A percentile compares a stretch with the other conserved stretches of the same genome.
Evolutionary conservation across 2,329 filamentous ascomycete genomes (phyloP).

Genomic region (Zasmidium cellare): DNA sequence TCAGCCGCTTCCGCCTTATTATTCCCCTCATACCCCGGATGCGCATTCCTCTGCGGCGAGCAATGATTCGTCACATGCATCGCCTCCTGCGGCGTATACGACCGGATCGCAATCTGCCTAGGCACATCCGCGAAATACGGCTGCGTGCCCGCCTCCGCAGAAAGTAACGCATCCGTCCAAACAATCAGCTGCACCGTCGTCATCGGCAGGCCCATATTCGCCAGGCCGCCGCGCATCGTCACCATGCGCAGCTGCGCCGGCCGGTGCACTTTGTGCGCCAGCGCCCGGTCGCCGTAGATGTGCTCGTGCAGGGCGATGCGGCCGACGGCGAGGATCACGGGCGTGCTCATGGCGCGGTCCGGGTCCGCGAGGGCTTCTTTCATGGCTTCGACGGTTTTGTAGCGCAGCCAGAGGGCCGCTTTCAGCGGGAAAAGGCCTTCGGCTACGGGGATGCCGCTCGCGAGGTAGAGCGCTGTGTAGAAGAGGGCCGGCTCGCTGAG

Average conservation of each 20-base stretch:
- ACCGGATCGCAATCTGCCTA: conserved; percentile 12
- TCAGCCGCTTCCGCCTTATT: no score
- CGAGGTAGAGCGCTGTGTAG: conserved; percentile 24
- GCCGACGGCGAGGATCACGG: conserved; percentile 27
- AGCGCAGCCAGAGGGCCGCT: conserved; percentile 18
- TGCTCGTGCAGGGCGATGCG: conserved; percentile 27
- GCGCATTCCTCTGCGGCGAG: conserved; percentile 15
- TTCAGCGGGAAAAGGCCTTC: conserved; percentile 19
- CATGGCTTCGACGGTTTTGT: conserved; percentile 22
- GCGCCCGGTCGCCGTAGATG: conserved; percentile 23
- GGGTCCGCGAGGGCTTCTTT: conserved; percentile 25
- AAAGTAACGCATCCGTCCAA: conserved; percentile 20
- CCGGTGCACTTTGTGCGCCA: conserved; percentile 21
- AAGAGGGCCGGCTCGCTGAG: conserved; percentile 24
- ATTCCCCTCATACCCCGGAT: conserved; percentile 18
- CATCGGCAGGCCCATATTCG: conserved; percentile 14
- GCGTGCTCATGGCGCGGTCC: conserved; percentile 19
- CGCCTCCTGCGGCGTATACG: conserved; percentile 20
- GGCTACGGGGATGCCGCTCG: conserved; percentile 24
- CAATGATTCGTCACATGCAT: conserved; percentile 19
- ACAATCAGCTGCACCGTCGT: conserved; percentile 20
- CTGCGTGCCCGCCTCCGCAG: conserved; percentile 14
- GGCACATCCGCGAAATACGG: conserved; percentile 18
- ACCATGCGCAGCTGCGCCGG: conserved; percentile 23
- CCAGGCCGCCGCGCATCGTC: conserved; percentile 18